These are phyloP conservation scores for Trapa bicornis DNA, from an alignment of 345 rosid species.

Conservation along the genomic window DNA sequence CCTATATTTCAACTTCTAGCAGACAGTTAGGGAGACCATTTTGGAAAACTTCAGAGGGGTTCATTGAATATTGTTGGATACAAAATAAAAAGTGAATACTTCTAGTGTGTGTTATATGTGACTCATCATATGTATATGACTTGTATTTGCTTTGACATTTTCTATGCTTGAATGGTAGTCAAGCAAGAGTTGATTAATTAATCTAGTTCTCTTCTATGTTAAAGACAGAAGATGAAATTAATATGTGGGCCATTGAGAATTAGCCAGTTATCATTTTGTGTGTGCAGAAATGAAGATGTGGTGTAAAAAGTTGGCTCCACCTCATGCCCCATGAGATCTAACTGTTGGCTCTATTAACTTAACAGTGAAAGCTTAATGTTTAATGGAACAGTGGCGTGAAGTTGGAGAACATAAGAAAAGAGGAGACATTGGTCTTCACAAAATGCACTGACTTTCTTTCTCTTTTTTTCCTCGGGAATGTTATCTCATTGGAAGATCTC, in stretches of 20 bases:
- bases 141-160: slow-evolving; percentile 7
- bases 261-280: slow-evolving; percentile 29
- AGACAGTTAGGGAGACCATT: slow-evolving; percentile 14
- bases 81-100: neutral
- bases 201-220: slow-evolving; percentile 21
- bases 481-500: slow-evolving; percentile 5
- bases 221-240: slow-evolving; percentile 17
- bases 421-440: neutral
- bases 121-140: neutral
- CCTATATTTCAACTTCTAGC: neutral
- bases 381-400: slow-evolving; percentile 12
- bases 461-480: slow-evolving; percentile 5
- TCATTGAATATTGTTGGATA: neutral
- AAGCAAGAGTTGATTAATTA: slow-evolving; percentile 11
- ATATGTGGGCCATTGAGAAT: slow-evolving; percentile 21
- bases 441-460: slow-evolving; percentile 8
- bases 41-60: slow-evolving; percentile 9
- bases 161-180: neutral
- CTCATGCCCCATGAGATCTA: slow-evolving; percentile 15
- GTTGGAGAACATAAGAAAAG: slow-evolving; percentile 9
- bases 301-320: slow-evolving; percentile 21
- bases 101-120: slow-evolving; percentile 1
- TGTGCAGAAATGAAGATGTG: slow-evolving; percentile 18
- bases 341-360: slow-evolving; percentile 8
- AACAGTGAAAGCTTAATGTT: slow-evolving; percentile 7